These are phyloP conservation scores for Fusarium austroafricanum DNA, from an alignment of 2,329 filamentous ascomycete genomes.

Conservation along the genomic window DNA sequence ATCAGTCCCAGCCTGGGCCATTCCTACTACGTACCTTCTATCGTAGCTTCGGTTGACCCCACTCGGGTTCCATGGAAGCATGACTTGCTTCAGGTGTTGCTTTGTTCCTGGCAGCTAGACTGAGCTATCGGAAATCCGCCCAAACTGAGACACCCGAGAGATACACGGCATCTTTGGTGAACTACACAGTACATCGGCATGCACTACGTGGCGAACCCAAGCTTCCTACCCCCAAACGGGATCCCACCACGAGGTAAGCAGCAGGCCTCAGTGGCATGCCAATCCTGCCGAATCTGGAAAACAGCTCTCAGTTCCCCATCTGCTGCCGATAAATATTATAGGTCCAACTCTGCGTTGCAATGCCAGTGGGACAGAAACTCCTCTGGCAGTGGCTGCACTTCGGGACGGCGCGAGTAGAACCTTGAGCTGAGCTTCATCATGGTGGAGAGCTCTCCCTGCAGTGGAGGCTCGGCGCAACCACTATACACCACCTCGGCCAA, in stretches of 20 bases:
- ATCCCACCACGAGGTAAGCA: slow-evolving; percentile 21
- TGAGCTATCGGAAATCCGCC: slow-evolving; percentile 11
- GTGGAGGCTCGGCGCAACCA: slow-evolving; percentile 27
- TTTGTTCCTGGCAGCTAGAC: slow-evolving; percentile 34
- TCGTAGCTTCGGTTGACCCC: slow-evolving; percentile 22
- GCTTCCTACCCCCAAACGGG: neutral
- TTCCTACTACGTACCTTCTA: slow-evolving; percentile 1
- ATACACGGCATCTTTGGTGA: slow-evolving; percentile 1
- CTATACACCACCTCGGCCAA: slow-evolving; percentile 30
- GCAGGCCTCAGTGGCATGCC: slow-evolving; percentile 35
- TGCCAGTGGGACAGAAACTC: slow-evolving; percentile 10
- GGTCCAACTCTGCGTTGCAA: slow-evolving; percentile 24
- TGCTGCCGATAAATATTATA: slow-evolving; percentile 11
- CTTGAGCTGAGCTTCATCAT: slow-evolving; percentile 22
- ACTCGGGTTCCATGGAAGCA: slow-evolving; percentile 17
- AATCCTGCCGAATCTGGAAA: slow-evolving; percentile 25
- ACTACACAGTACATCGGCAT: slow-evolving; percentile 11
- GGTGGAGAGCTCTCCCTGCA: slow-evolving; percentile 35
- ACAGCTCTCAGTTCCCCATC: slow-evolving; percentile 12
- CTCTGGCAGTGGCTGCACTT: slow-evolving; percentile 15
- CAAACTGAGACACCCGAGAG: slow-evolving; percentile 2
- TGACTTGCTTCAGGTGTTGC: slow-evolving; percentile 24
- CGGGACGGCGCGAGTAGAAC: slow-evolving; percentile 33
- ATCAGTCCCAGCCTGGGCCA: slow-evolving; percentile 28
- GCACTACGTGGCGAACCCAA: slow-evolving; percentile 27